These are phyloP conservation scores for Dactylonectria estremocensis DNA, from an alignment of 2,329 filamentous ascomycete genomes.

Conservation along the genomic window DNA sequence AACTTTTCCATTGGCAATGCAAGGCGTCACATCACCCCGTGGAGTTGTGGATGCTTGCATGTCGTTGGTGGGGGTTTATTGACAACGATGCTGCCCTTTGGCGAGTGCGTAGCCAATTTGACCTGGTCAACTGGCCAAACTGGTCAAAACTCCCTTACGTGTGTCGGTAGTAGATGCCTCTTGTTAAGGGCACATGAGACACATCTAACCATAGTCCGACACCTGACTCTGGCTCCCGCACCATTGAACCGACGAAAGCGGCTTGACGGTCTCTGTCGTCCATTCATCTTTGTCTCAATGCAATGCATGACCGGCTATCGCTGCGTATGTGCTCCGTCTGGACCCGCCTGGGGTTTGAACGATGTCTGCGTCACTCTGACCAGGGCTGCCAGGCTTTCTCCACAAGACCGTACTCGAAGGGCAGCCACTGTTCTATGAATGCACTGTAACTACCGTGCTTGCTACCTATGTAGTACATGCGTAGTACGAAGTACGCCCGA, in stretches of 20 bases:
- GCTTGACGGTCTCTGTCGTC: slow-evolving; percentile 10
- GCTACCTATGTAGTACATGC: no score
- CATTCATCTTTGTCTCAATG: slow-evolving; percentile 26
- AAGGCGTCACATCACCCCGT: slow-evolving; percentile 17
- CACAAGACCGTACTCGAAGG: slow-evolving; percentile 8
- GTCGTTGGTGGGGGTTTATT: slow-evolving; percentile 28
- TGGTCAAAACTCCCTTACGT: neutral
- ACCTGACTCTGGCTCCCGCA: slow-evolving; percentile 10
- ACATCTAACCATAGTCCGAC: slow-evolving; percentile 6
- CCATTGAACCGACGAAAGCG: slow-evolving; percentile 1
- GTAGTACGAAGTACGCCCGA: no score
- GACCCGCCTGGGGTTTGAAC: slow-evolving; percentile 4
- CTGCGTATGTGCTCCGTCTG: neutral
- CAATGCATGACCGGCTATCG: slow-evolving; percentile 2
- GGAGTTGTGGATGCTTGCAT: slow-evolving; percentile 18
- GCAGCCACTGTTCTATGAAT: neutral
- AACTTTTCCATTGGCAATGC: slow-evolving; percentile 17
- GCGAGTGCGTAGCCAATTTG: no score
- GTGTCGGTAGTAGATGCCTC: neutral
- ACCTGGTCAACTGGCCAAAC: slow-evolving; percentile 2
- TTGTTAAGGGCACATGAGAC: slow-evolving; percentile 16
- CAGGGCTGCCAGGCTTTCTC: slow-evolving; percentile 14
- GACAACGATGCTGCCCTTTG: slow-evolving; percentile 16
- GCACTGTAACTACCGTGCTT: no score
- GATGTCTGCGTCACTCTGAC: slow-evolving; percentile 1